Percentiles rank a stretch among this genome's conserved stretches.
These are phyloP conservation scores for Leccinum aurantiacum DNA, from an alignment of 768 basidiomycete species.

Conservation along the genomic window DNA sequence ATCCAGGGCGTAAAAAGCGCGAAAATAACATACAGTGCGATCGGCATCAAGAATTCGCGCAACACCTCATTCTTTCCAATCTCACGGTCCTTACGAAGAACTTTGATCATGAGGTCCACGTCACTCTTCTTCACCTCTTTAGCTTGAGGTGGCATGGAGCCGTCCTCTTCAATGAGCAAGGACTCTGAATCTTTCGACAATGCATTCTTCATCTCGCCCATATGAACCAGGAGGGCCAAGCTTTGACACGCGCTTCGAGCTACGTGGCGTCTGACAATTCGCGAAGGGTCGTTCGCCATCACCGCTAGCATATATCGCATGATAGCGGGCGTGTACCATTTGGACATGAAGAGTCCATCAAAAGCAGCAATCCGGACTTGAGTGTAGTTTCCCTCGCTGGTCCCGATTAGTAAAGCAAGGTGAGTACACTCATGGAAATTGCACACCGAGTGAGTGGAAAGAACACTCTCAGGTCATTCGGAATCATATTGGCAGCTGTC, in stretches of 20 bases:
- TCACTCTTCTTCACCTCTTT: slow-evolving; percentile 82
- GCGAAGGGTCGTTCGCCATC: slow-evolving; percentile 82
- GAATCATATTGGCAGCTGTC: slow-evolving; percentile 72
- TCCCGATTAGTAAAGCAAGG: slow-evolving; percentile 12
- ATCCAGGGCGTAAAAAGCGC: slow-evolving; percentile 4
- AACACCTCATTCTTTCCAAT: slow-evolving; percentile 78
- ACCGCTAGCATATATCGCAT: slow-evolving; percentile 88
- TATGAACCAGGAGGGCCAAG: slow-evolving; percentile 77
- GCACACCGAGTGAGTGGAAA: slow-evolving; percentile 86
- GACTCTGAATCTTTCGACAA: slow-evolving; percentile 68
- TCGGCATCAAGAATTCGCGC: slow-evolving; percentile 78
- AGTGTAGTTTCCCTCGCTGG: slow-evolving; percentile 89
- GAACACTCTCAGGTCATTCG: slow-evolving; percentile 74
- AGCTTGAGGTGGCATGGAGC: slow-evolving; percentile 63
- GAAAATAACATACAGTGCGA: slow-evolving; percentile 61
- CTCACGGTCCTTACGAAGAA: slow-evolving; percentile 83
- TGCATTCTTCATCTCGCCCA: slow-evolving; percentile 85
- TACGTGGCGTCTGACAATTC: slow-evolving; percentile 81
- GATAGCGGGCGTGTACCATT: slow-evolving; percentile 82
- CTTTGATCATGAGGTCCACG: slow-evolving; percentile 81
- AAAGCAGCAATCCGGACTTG: slow-evolving; percentile 92
- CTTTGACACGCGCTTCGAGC: slow-evolving; percentile 85
- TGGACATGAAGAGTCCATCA: slow-evolving; percentile 87
- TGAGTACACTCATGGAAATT: neutral
- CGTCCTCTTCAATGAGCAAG: slow-evolving; percentile 85